Base-by-base conservation (phyloP, 2,329 filamentous ascomycete genomes). In the Fusarium sp. region DNA sequence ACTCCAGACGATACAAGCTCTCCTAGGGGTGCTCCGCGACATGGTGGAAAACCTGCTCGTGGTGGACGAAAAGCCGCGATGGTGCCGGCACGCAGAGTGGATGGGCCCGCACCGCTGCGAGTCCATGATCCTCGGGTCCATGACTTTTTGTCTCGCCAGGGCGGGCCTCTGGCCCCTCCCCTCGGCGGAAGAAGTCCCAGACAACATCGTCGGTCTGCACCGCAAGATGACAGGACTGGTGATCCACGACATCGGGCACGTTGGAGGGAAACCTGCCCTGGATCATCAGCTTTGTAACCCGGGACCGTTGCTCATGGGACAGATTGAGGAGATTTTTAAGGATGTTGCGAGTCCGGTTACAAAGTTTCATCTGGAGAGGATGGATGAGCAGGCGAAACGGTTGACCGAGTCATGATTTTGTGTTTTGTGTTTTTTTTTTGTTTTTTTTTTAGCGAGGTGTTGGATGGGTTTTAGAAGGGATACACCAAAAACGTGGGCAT, bases 21-120 rank as follows among this genome's bases (percentile, higher is more conserved):
- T 80, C 14, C 69, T 81, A 16, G 73, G 77, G 22, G 63, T 80
- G 13, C 77, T 80, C 45, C 59, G 70, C 8, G 69, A 77, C 20
- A 73, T 80, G 70, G 66, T 75, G 1, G 77, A 78, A 14, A 70
- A 75, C 25, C 74, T 81, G 2, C 59, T 79, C 6, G 74, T 76
- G 8, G 79, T 80, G 6, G 79, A 81, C 47, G 80, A 81, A 58
- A 74, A 74, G 22, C 78, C 79, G 4, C 75, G 81, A 11, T 82
- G 81, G 80, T 82, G 81, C 35, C 74, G 72, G 1, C 79, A 82
- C 63, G 81, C 81, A 1, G 74, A 75, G 5, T 83, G 77, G 74
- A 81, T 82, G 79, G 81, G 80, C 1, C 80, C 1, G 79, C 81
- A 82, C 58, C 73, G 79, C 10, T 83, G 81, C 66, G 82, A 83